Evolutionary conservation across 495 filamentous ascomycete genomes (phyloP).

Genomic region (Podospora anserina): DNA sequence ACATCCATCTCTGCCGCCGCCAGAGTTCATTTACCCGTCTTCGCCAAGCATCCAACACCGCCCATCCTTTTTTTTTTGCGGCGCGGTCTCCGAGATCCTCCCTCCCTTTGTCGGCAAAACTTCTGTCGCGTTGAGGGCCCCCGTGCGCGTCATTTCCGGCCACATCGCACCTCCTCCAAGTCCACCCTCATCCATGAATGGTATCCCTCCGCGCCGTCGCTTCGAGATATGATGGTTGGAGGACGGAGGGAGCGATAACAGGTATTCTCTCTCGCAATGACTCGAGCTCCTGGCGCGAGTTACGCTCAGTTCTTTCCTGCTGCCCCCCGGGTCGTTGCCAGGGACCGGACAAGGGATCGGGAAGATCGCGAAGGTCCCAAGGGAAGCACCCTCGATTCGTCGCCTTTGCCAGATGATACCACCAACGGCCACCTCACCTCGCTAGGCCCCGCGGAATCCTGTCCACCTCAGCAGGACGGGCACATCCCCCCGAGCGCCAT

Average conservation of each 20-base stretch:
- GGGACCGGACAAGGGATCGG: conserved; percentile 55
- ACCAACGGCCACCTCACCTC: conserved; percentile 25
- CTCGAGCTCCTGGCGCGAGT: conserved; percentile 71
- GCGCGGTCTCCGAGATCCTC: conserved; percentile 4
- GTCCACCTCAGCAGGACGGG: conserved; percentile 20
- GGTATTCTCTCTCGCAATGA: conserved; percentile 57
- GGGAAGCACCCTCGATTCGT: conserved; percentile 12
- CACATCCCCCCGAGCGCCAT: conserved; percentile 38
- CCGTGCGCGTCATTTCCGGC: conserved; percentile 29
- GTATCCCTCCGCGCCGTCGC: conserved; percentile 35
- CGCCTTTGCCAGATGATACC: conserved; percentile 14
- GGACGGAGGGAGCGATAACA: conserved; percentile 48
- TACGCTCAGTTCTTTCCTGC: conserved; percentile 90
- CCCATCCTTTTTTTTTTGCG: conserved; percentile 12
- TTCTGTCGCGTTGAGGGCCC: conserved; percentile 7
- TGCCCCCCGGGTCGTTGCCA: conserved; percentile 59
- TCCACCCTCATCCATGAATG: conserved; percentile 39
- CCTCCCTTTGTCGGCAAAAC: conserved; percentile 14
- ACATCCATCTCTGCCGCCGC: neutral
- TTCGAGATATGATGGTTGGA: conserved; percentile 55
- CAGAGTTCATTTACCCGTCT: neutral
- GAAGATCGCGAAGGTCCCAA: conserved; percentile 51
- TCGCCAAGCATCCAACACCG: neutral
- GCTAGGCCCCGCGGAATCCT: conserved; percentile 14
- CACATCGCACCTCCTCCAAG: conserved; percentile 13